Conservation (phyloP, 768 basidiomycete species). For the Phylloporus arenicola region DNA sequence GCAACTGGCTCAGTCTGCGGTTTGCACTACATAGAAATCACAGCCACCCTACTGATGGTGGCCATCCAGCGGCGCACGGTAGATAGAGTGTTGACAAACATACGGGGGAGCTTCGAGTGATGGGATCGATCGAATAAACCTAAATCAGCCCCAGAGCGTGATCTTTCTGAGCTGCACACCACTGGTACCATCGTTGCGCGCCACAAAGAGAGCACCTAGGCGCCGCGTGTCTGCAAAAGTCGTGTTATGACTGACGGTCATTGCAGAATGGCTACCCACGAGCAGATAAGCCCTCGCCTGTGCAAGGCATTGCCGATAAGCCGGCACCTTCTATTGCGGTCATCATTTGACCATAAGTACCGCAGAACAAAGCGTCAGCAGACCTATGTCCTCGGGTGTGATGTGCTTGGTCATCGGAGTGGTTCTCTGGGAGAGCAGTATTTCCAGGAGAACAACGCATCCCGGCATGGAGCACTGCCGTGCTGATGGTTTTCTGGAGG, state of each 20-base stretch:
- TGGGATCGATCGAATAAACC: background rate
- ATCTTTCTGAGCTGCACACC: slow-evolving; percentile 36
- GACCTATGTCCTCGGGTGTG: slow-evolving; percentile 11
- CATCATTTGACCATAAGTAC: slow-evolving; percentile 41
- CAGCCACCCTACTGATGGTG: background rate
- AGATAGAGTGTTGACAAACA: background rate
- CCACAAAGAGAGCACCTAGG: slow-evolving; percentile 39
- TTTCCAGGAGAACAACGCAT: slow-evolving; percentile 33
- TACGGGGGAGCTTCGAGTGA: background rate
- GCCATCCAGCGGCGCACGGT: background rate
- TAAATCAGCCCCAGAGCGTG: slow-evolving; percentile 36
- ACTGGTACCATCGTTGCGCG: slow-evolving; percentile 24
- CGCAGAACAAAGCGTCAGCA: slow-evolving; percentile 34
- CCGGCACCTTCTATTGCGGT: slow-evolving; percentile 35
- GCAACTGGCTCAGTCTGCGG: too few species aligned
- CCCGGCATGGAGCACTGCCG: slow-evolving; percentile 36
- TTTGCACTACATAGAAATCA: background rate
- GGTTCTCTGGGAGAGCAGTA: background rate
- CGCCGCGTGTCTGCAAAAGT: slow-evolving; percentile 31
- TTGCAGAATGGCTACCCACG: slow-evolving; percentile 20
- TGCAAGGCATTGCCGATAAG: slow-evolving; percentile 30
- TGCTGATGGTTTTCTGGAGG: slow-evolving; percentile 33
- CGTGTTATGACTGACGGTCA: background rate
- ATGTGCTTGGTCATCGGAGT: background rate
- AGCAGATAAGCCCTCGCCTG: slow-evolving; percentile 25